A percentile compares a stretch with the other conserved stretches of the same genome.
phyloP scores from a whole-genome alignment of 768 basidiomycete genomes.

The Auricularia cornea region DNA sequence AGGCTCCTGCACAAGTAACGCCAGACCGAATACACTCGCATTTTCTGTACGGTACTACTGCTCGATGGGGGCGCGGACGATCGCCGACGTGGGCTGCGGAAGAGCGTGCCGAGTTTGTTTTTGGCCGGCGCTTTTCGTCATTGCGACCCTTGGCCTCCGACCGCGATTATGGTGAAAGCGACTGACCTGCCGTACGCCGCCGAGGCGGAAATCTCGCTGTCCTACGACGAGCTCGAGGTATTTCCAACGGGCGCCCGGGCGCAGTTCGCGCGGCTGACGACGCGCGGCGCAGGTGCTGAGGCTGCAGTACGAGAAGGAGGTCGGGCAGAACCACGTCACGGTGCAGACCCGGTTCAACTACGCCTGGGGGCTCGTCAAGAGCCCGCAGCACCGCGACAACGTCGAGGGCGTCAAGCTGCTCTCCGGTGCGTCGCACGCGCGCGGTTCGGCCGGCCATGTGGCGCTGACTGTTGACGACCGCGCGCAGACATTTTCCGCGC shows the following conservation, averaged over 20 bases:
- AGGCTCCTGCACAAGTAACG: too few relatives aligned
- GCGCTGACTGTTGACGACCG: background rate
- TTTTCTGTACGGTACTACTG: background rate
- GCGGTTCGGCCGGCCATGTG: background rate
- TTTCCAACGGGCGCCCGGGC: background rate
- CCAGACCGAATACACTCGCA: too few relatives aligned
- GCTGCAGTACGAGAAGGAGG: constrained; percentile 83
- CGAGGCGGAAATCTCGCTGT: constrained; percentile 82
- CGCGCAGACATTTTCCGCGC: constrained; percentile 78
- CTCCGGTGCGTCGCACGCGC: constrained; percentile 52
- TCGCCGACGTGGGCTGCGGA: background rate
- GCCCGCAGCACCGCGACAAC: constrained; percentile 74
- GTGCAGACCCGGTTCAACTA: constrained; percentile 97
- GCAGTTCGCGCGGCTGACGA: background rate
- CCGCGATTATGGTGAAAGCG: constrained; percentile 33
- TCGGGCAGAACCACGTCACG: constrained; percentile 73
- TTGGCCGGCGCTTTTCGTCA: too few relatives aligned
- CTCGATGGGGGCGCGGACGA: background rate
- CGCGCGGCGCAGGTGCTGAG: constrained; percentile 58
- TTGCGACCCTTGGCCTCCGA: background rate
- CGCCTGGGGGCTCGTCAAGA: constrained; percentile 95
- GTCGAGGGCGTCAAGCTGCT: constrained; percentile 86
- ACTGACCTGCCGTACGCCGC: constrained; percentile 87
- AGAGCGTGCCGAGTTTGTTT: background rate
- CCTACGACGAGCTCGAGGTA: constrained; percentile 87